A percentile compares a stretch with the other conserved stretches of the same genome.
These are phyloP conservation scores for Lipomyces starkeyi DNA, from an alignment of 805 yeast genomes.

Conservation along the genomic window DNA sequence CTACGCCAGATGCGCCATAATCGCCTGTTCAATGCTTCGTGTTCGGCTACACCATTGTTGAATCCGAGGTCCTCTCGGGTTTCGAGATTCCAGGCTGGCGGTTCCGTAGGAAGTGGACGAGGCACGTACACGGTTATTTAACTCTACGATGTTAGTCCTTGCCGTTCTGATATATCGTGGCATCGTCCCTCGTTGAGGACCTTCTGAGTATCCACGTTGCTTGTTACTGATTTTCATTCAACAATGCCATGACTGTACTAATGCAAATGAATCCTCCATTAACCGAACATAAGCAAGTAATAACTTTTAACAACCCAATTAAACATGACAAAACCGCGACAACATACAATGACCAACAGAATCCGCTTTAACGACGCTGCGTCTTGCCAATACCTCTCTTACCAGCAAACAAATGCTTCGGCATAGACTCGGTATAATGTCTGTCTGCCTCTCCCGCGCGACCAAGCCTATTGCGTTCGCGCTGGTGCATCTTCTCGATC, in stretches of 20 bases:
- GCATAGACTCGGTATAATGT: conserved; percentile 80
- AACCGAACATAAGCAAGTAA: not conserved
- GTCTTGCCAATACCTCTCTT: conserved; percentile 95
- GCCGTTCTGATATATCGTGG: too few relatives aligned
- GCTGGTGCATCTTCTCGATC: conserved; percentile 85
- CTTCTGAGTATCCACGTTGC: too few relatives aligned
- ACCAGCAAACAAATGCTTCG: conserved; percentile 95
- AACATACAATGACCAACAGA: not conserved
- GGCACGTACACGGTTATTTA: too few relatives aligned
- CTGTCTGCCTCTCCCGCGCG: conserved; percentile 97
- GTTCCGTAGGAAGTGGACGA: too few relatives aligned
- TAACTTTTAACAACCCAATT: not conserved
- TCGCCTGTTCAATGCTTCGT: not conserved
- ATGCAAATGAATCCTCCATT: conserved; percentile 1
- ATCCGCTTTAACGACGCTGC: conserved; percentile 64
- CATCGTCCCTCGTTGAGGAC: too few relatives aligned
- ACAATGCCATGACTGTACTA: not conserved
- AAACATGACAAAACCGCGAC: not conserved
- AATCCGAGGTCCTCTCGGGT: not conserved
- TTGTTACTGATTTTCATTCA: not conserved
- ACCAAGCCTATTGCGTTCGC: conserved; percentile 90
- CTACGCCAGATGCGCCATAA: not conserved
- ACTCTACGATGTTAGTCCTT: too few relatives aligned
- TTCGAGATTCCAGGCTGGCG: too few relatives aligned
- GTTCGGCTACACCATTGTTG: not conserved